phyloP scores from a whole-genome alignment of 331 rosid species.

The Spiraea crenata region DNA sequence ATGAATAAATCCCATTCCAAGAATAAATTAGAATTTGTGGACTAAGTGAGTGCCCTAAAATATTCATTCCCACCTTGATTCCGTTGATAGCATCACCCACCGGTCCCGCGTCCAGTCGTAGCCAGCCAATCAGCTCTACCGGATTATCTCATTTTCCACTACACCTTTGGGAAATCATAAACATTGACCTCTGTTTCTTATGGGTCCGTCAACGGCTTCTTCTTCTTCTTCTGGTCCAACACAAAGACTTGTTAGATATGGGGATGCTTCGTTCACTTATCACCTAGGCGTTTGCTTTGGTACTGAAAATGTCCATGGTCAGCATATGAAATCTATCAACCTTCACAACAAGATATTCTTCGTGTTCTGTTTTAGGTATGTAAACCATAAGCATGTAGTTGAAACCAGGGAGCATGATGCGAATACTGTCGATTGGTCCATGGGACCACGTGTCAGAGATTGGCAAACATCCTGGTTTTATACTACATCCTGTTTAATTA shows the following conservation, averaged over 20 bases:
- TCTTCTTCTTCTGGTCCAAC: background rate
- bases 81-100: constrained; percentile 43
- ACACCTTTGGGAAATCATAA: constrained; percentile 17
- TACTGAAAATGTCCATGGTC: too few relatives aligned
- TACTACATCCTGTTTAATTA: too few relatives aligned
- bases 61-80: background rate
- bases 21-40: background rate
- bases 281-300: too few relatives aligned
- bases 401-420: background rate
- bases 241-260: too few relatives aligned
- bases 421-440: background rate
- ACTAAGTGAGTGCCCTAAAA: constrained; percentile 12
- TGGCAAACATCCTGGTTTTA: background rate
- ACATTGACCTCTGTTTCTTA: constrained; percentile 6
- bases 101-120: constrained; percentile 11
- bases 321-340: too few relatives aligned
- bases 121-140: constrained; percentile 31
- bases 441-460: background rate
- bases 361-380: too few relatives aligned
- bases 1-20: background rate
- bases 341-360: too few relatives aligned
- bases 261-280: too few relatives aligned
- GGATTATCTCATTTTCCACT: constrained; percentile 36
- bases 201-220: constrained; percentile 26
- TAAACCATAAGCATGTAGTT: background rate